Percentiles rank a stretch among this genome's conserved stretches.
These are phyloP conservation scores for Hymenoscyphus linearis DNA, from an alignment of 2,329 filamentous ascomycete genomes.

Conservation along the genomic window DNA sequence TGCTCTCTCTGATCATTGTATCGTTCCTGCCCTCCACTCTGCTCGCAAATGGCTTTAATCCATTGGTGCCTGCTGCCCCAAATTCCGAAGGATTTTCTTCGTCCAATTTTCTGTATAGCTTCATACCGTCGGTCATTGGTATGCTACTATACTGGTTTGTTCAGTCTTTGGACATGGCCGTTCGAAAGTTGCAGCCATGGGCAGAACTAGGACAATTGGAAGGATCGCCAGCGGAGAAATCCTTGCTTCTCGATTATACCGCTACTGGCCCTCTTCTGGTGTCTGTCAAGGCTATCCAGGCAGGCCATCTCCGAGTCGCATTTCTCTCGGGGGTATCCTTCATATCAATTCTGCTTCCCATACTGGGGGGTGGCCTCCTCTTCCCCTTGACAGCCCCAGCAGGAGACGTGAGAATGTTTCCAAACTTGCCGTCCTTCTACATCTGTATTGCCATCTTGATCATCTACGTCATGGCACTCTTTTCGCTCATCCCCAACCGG, in stretches of 20 bases:
- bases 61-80: constrained; percentile 58
- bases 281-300: constrained; percentile 49
- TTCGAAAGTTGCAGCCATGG: constrained; percentile 66
- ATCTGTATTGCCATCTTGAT: constrained; percentile 66
- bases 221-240: constrained; percentile 57
- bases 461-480: constrained; percentile 62
- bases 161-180: constrained; percentile 58
- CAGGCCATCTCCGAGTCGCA: constrained; percentile 61
- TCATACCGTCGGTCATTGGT: constrained; percentile 64
- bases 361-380: constrained; percentile 66
- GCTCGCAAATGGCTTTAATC: constrained; percentile 65
- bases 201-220: constrained; percentile 52
- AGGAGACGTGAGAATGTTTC: constrained; percentile 57
- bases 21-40: constrained; percentile 69
- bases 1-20: constrained; percentile 68
- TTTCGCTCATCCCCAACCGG: constrained; percentile 57
- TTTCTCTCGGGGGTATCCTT: constrained; percentile 54
- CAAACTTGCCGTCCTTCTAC: constrained; percentile 68
- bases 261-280: constrained; percentile 56
- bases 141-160: constrained; percentile 62
- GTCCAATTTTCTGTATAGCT: constrained; percentile 82
- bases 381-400: constrained; percentile 59
- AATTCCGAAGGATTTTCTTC: constrained; percentile 66
- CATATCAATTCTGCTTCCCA: constrained; percentile 57
- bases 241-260: constrained; percentile 66